Conservation (phyloP, 148 eudicot species). For the Fagopyrum tataricum region DNA sequence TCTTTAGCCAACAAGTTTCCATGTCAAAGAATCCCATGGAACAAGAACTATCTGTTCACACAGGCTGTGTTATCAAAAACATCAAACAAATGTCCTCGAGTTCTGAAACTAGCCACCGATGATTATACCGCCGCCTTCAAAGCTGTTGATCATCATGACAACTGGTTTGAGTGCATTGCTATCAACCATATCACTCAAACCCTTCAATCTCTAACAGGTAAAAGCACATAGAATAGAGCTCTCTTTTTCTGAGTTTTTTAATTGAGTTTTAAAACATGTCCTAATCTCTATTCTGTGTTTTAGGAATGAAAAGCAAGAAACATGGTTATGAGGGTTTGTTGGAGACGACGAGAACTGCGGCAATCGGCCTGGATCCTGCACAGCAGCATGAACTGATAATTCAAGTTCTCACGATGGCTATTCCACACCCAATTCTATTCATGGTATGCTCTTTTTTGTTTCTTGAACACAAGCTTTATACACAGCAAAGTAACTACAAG, state of each 20-base stretch:
- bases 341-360: conserved; percentile 38
- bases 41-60: background rate
- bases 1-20: background rate
- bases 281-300: background rate
- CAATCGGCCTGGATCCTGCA: conserved; percentile 23
- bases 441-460: conserved; percentile 34
- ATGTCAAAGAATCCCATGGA: background rate
- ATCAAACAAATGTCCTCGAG: background rate
- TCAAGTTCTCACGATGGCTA: conserved; percentile 36
- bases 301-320: conserved; percentile 38
- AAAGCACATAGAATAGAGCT: background rate
- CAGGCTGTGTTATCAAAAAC: background rate
- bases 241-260: background rate
- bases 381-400: conserved; percentile 40
- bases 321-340: conserved; percentile 58
- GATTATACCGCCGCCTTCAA: conserved; percentile 6
- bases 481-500: background rate
- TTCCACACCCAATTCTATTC: conserved; percentile 39
- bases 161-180: conserved; percentile 58
- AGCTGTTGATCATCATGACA: conserved; percentile 32
- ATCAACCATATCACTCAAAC: conserved; percentile 52
- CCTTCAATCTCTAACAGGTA: conserved; percentile 55
- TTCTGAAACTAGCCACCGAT: background rate
- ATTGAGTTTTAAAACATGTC: background rate
- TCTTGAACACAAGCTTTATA: background rate